Conservation (phyloP, 2,329 filamentous ascomycete genomes). For the Tricladium varicosporioides region DNA sequence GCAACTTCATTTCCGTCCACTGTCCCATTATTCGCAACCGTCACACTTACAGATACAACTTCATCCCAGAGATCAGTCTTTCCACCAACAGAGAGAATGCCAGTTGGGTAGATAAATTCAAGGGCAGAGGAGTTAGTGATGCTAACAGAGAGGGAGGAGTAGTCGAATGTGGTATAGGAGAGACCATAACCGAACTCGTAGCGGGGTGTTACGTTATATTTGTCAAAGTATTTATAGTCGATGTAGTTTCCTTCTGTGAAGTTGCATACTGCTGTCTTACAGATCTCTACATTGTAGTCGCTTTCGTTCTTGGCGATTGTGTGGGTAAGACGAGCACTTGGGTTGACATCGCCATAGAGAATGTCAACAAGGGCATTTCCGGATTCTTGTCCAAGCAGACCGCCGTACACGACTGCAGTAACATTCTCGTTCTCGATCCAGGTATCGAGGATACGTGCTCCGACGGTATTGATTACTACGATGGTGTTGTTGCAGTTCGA, state of each 20-base stretch:
- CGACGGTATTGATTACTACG: constrained; percentile 64
- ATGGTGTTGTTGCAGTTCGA: constrained; percentile 56
- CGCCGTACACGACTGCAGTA: constrained; percentile 78
- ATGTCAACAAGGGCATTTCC: constrained; percentile 76
- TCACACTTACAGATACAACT: constrained; percentile 48
- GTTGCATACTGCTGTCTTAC: constrained; percentile 63
- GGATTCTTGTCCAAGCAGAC: constrained; percentile 76
- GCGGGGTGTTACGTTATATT: constrained; percentile 56
- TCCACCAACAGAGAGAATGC: constrained; percentile 56
- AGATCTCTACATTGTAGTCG: constrained; percentile 39
- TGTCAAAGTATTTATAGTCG: constrained; percentile 75
- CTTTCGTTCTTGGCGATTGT: constrained; percentile 60
- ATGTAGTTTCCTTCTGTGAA: constrained; percentile 78
- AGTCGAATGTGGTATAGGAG: constrained; percentile 74
- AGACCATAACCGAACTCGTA: constrained; percentile 80
- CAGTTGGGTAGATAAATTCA: constrained; percentile 47
- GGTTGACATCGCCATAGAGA: constrained; percentile 76
- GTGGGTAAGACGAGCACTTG: constrained; percentile 73
- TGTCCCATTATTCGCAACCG: constrained; percentile 52
- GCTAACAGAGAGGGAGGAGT: constrained; percentile 56
- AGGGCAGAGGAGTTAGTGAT: constrained; percentile 29
- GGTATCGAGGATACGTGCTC: constrained; percentile 69
- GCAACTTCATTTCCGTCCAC: constrained; percentile 52
- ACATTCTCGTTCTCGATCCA: constrained; percentile 75
- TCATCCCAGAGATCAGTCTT: constrained; percentile 52